phyloP scores from a whole-genome alignment of 768 basidiomycete species.

The Trametes maxima region DNA sequence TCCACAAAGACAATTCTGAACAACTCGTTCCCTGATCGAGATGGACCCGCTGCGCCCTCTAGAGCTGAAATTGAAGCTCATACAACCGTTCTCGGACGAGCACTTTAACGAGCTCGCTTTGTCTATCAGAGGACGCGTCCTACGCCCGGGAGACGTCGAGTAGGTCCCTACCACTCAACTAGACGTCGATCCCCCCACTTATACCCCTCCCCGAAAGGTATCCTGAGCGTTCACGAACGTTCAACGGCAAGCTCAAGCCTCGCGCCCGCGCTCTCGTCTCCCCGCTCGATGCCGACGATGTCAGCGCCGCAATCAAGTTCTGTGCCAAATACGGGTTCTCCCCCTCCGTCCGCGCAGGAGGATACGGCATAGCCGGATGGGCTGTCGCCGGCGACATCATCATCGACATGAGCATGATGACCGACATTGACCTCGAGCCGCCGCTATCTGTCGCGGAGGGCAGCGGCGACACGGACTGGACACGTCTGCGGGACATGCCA shows the following conservation, averaged over 20 bases:
- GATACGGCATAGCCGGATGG: constrained; percentile 91
- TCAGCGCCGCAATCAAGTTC: constrained; percentile 77
- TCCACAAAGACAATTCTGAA: neutral
- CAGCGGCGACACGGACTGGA: constrained; percentile 47
- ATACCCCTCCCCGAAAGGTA: constrained; percentile 20
- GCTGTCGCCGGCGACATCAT: constrained; percentile 85
- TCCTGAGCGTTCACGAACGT: constrained; percentile 28
- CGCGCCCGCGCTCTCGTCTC: constrained; percentile 46
- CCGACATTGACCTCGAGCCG: constrained; percentile 66
- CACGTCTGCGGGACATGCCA: constrained; percentile 60
- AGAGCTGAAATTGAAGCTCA: neutral
- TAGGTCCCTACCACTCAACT: neutral
- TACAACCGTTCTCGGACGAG: neutral
- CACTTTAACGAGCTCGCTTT: constrained; percentile 23
- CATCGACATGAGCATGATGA: constrained; percentile 73
- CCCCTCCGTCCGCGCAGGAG: constrained; percentile 85
- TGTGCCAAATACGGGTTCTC: constrained; percentile 71
- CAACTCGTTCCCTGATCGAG: neutral
- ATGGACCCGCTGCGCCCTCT: neutral
- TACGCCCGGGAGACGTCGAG: constrained; percentile 23
- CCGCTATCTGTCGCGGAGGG: constrained; percentile 37
- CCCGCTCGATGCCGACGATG: constrained; percentile 78
- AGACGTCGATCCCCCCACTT: neutral
- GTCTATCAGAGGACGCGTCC: constrained; percentile 23
- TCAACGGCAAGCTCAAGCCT: constrained; percentile 33